phyloP scores from a whole-genome alignment of 768 basidiomycete genomes.

The Phanerochaete sordida region DNA sequence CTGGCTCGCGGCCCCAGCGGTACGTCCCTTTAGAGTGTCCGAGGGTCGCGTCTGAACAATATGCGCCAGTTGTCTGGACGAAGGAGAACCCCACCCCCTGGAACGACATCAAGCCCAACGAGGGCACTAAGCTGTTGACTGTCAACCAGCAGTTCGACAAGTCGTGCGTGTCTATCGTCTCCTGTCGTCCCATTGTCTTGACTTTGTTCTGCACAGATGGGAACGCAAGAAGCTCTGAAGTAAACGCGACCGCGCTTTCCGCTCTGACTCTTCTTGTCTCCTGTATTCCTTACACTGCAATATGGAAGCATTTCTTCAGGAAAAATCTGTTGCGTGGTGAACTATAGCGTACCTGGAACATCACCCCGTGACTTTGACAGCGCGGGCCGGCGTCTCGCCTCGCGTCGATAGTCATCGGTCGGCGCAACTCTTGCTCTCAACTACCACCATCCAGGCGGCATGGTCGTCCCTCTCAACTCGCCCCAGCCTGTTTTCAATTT shows the following conservation, averaged over 20 bases:
- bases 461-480: slow-evolving; percentile 41
- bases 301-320: not conserved
- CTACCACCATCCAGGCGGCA: slow-evolving; percentile 16
- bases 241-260: not conserved
- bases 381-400: not conserved
- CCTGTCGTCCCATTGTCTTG: slow-evolving; percentile 1
- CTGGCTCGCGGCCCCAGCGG: slow-evolving; percentile 43
- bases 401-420: not conserved
- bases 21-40: slow-evolving; percentile 16
- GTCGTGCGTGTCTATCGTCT: slow-evolving; percentile 42
- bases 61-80: slow-evolving; percentile 53
- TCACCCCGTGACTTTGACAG: not conserved
- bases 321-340: not conserved
- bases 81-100: slow-evolving; percentile 83
- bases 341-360: not conserved
- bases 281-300: not conserved
- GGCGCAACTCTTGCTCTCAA: not conserved
- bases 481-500: slow-evolving; percentile 36
- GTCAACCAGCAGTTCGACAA: slow-evolving; percentile 75
- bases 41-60: not conserved
- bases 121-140: slow-evolving; percentile 67
- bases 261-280: not conserved
- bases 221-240: slow-evolving; percentile 65
- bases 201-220: slow-evolving; percentile 49
- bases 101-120: slow-evolving; percentile 73